Evolutionary conservation across 2,329 filamentous ascomycete genomes (phyloP), one percentile per base, ranked within the genome.

Genomic region (Paraphoma sp.): DNA sequence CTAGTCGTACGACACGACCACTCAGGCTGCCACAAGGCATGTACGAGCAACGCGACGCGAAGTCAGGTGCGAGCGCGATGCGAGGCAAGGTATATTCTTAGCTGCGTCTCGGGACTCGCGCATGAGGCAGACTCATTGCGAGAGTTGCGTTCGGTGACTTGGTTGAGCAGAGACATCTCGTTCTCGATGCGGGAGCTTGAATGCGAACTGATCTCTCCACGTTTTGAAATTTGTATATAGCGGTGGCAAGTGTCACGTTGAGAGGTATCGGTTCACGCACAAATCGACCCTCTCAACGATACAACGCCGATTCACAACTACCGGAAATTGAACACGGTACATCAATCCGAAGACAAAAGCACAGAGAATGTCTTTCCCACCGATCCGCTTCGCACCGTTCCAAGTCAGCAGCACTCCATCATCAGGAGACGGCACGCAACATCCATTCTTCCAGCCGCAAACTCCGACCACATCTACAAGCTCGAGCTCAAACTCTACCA

Each of bases 331-430:
- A 10, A 36, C 6, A 14, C 2, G 3, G 7, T 14, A 14, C 33
- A 36, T 36, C 33, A 7, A 36, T 10, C 33, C 6, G 5, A 23
- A 5, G 23, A 23, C 23, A 23, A 23, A 23, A 23, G 23, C 5
- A 23, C 3, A 10, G 18, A 16, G 40, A 28, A 65, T 66, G 63
- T 62, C 58, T 10, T 63, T 72, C 11, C 62, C 70, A 14, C 71
- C 71, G 0, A 72, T 73, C 36, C 69, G 71, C 46, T 62, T 74
- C 49, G 54, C 63, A 2, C 70, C 69, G 6, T 71, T 74, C 18
- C 71, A 74, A 59, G 60, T 73, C 40, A 49, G 51, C 28, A 67
- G 59, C 48, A 58, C 60, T 11, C 63, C 69, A 4, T 58, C 65
- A 9, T 57, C 65, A 14, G 56, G 51, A 43, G 59, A 53, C 23